Evolutionary conservation across 2,329 filamentous ascomycete genomes (phyloP), one percentile per base, ranked within the genome.

Genomic region (Plectosphaerella sp.): DNA sequence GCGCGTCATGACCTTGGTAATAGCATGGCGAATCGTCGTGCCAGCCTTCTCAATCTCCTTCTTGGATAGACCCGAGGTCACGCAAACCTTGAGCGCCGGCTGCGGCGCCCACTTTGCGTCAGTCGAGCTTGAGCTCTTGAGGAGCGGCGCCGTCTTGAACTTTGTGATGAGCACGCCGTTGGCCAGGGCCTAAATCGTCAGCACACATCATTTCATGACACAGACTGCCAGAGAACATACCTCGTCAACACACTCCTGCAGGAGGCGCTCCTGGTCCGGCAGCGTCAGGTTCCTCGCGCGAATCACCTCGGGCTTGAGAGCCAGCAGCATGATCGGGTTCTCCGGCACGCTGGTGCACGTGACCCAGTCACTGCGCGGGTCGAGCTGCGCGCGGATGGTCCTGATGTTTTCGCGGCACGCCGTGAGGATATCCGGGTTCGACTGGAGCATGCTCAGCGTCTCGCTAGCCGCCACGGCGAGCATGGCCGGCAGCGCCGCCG

Each of bases 1-100:
- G 56, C 81, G 76, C 18, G 80, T 83, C 79, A 99, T 84, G 55
- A 97, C 84, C 73, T 96, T 97, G 49, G 92, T 96, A 59, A 97
- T 89, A 14, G 94, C 93, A 72, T 97, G 92, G 54, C 93, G 80
- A 59, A 99, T 92, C 10, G 83, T 86, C 8, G 87, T 84, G 14
- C 92, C 94, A 1, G 94, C 91, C 76, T 95, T 96, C 73, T 99
- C 95, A 51, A 92, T 88, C 69, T 99, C 94, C 74, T 96, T 97
- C 76, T 89, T 95, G 22, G 89, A 88, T 56, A 99, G 74, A 2
- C 89, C 94, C 5, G 83, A 89, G 0, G 92, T 96, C 50, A 97
- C 78, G 65, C 93, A 97, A 12, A 97, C 83, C 72, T 97, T 97
- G 56, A 99, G 78, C 1, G 91, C 90, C 10, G 94, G 90, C 60